Evolutionary conservation across 805 yeast species (phyloP), one percentile per base, ranked within the genome.

Genomic region (Priceomyces fermenticarens): DNA sequence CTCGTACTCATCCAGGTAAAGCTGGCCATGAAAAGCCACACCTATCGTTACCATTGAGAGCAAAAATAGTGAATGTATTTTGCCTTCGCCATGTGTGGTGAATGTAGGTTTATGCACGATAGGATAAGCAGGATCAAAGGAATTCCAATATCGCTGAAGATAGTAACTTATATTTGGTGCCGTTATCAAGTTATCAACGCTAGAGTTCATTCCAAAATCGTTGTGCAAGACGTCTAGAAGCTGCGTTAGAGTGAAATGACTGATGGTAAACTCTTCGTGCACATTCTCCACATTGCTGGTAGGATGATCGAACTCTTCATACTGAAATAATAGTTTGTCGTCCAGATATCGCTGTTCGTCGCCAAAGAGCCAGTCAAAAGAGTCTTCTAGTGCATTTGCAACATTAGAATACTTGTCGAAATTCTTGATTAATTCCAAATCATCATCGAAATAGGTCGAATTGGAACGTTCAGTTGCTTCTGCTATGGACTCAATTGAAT

Each of bases 51-150:
- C 36, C 36, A 47, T 45, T 12, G 40, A 23, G 4, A 39, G 38
- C 13, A 47, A 23, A 13, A 47, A 32, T 16, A 35, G 32, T 6
- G 37, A 26, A 30, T 43, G 27, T 13, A 33, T 16, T 16, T 33
- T 31, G 15, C 38, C 38, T 8, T 44, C 41, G 34, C 40, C 35
- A n/a, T n/a, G n/a, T n/a, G n/a, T n/a, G n/a, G n/a, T n/a, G 36
- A 65, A 64, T 1, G 69, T 61, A 0, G 70, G 55, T 11, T 55
- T 50, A 46, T 71, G 76, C 10, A 71, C 53, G 9, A 71, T 56
- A 1, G 76, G 76, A 44, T 58, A 71, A 17, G 58, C 52, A 9
- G 61, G 47, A 45, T 59, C 63, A 41, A 69, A 69, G 32, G 57
- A 50, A 4, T 45, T 44, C 74, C 75, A 72, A 31, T 44, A 55